Evolutionary conservation across 2,329 filamentous ascomycete genomes (phyloP).

Genomic region (Fusarium phyllophilum): DNA sequence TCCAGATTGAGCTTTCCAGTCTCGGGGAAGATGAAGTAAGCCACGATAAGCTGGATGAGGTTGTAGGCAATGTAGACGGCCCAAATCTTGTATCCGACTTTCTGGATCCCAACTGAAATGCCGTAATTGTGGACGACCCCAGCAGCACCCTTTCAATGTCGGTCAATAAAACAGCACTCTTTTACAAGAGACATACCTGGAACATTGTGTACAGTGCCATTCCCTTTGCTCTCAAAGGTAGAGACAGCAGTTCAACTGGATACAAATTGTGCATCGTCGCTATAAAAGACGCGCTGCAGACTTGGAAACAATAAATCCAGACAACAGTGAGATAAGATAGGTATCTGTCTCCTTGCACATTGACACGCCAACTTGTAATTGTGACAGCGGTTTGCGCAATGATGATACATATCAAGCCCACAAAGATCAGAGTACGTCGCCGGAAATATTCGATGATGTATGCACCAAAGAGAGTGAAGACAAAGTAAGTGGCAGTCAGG

Average conservation of each 20-base stretch:
- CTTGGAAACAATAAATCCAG: conserved; percentile 39
- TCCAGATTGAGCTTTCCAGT: conserved; percentile 37
- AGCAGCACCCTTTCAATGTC: conserved; percentile 19
- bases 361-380: conserved; percentile 37
- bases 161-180: accelerated
- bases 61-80: conserved; percentile 38
- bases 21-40: conserved; percentile 38
- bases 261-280: conserved; percentile 41
- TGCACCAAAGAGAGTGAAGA: conserved; percentile 38
- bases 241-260: conserved; percentile 36
- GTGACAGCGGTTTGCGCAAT: conserved; percentile 34
- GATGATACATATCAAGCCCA: conserved; percentile 31
- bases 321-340: conserved; percentile 25
- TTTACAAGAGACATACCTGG: not conserved
- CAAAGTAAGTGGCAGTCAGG: conserved; percentile 33
- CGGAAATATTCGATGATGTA: conserved; percentile 35
- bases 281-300: conserved; percentile 40
- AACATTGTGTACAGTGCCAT: conserved; percentile 41
- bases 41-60: conserved; percentile 22
- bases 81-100: conserved; percentile 40
- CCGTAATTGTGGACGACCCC: conserved; percentile 39
- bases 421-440: conserved; percentile 35
- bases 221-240: conserved; percentile 36
- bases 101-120: conserved; percentile 32
- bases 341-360: not conserved